These are phyloP conservation scores for Lichtheimia hyalospora DNA, from an alignment of 371 early-diverging fungal species.

Conservation along the genomic window DNA sequence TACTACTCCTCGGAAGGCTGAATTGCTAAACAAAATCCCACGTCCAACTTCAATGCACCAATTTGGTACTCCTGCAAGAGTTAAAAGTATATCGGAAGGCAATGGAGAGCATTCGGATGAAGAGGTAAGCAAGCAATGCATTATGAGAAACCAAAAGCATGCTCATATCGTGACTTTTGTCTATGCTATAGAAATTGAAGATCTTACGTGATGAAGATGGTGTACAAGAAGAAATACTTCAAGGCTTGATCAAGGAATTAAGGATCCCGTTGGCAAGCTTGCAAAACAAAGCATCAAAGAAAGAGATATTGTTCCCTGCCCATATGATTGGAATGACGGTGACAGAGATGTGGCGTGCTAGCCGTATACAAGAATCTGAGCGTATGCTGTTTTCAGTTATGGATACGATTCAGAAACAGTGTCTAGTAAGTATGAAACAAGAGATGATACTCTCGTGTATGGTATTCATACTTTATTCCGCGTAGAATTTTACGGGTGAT, in stretches of 20 bases:
- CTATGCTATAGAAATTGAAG: conserved; percentile 34
- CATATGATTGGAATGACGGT: conserved; percentile 84
- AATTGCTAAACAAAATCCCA: conserved; percentile 24
- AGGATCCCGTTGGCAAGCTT: conserved; percentile 87
- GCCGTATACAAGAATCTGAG: conserved; percentile 78
- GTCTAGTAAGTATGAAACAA: conserved; percentile 43
- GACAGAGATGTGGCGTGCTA: conserved; percentile 82
- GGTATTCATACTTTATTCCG: neutral
- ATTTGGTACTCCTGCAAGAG: conserved; percentile 24
- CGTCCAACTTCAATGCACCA: conserved; percentile 46
- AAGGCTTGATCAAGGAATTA: conserved; percentile 85
- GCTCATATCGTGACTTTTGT: neutral
- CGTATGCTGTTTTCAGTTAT: conserved; percentile 80
- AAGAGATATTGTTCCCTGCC: conserved; percentile 92
- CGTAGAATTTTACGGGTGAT: conserved; percentile 46
- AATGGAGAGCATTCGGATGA: conserved; percentile 12
- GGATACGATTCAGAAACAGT: conserved; percentile 77
- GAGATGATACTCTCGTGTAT: neutral
- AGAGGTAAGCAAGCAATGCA: conserved; percentile 8
- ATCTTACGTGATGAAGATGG: conserved; percentile 70
- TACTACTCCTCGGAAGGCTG: conserved; percentile 29
- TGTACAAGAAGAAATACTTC: conserved; percentile 84
- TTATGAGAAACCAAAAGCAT: neutral
- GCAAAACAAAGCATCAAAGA: conserved; percentile 74
- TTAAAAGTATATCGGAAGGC: conserved; percentile 15